Evolutionary conservation across 495 filamentous ascomycete genomes (phyloP).

Genomic region (Lasiosphaeria miniovina): DNA sequence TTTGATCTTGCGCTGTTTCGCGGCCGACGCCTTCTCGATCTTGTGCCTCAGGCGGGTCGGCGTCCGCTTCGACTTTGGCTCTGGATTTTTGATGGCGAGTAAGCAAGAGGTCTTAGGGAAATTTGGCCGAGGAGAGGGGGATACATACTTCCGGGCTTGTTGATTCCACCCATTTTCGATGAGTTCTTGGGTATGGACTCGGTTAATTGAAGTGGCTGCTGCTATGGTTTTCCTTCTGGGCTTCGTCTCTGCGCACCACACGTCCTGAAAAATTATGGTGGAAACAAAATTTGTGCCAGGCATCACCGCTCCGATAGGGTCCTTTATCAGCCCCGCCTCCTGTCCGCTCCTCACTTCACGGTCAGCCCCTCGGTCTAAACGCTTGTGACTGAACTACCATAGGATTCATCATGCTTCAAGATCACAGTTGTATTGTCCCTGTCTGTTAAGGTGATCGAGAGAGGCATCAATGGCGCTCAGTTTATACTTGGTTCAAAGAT

Average conservation of each 20-base stretch:
- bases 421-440: too few species aligned
- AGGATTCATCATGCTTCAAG: too few species aligned
- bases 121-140: constrained; percentile 2
- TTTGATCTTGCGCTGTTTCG: constrained; percentile 84
- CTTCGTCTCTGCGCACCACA: neutral
- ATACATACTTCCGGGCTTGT: constrained; percentile 51
- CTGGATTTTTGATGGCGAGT: constrained; percentile 42
- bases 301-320: constrained; percentile 39
- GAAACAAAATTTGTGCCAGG: constrained; percentile 33
- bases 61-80: constrained; percentile 90
- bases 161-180: constrained; percentile 45
- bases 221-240: neutral
- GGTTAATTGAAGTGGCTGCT: neutral
- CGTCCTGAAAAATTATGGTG: constrained; percentile 31
- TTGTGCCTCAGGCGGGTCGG: constrained; percentile 88
- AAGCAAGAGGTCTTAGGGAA: neutral
- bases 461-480: too few species aligned
- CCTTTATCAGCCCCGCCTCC: constrained; percentile 17
- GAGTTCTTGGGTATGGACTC: neutral
- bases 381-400: too few species aligned
- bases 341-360: constrained; percentile 11
- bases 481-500: too few species aligned
- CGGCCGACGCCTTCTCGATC: constrained; percentile 88
- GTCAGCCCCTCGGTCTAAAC: neutral
- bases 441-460: too few species aligned